These are phyloP conservation scores for Crepidotus sp. DNA, from an alignment of 1,284 basidiomycete genomes.

Conservation along the genomic window DNA sequence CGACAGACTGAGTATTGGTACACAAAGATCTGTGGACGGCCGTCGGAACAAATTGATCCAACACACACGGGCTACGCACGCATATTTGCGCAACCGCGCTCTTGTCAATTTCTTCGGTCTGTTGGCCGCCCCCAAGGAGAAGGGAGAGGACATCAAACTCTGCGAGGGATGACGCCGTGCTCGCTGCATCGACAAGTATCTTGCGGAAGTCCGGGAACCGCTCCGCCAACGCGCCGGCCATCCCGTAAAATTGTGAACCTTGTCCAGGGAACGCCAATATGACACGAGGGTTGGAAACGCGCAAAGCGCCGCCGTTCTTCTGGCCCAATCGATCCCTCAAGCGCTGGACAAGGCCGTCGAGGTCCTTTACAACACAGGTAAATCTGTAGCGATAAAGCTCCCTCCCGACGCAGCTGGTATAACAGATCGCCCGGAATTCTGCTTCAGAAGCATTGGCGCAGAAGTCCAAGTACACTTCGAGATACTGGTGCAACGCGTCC, in stretches of 20 bases:
- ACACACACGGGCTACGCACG: neutral
- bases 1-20: constrained; percentile 28
- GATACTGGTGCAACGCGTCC: constrained; percentile 24
- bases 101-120: constrained; percentile 22
- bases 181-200: constrained; percentile 23
- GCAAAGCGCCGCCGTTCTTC: neutral
- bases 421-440: constrained; percentile 27
- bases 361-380: constrained; percentile 24
- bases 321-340: constrained; percentile 22
- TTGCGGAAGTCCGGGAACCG: constrained; percentile 24
- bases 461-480: constrained; percentile 26
- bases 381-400: constrained; percentile 30
- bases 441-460: constrained; percentile 20
- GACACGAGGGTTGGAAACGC: constrained; percentile 4
- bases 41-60: neutral
- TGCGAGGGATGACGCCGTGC: constrained; percentile 22
- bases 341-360: constrained; percentile 26
- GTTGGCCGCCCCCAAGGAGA: constrained; percentile 22
- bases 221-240: constrained; percentile 26
- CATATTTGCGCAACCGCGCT: constrained; percentile 28
- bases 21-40: constrained; percentile 23
- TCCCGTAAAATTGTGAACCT: constrained; percentile 29
- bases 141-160: constrained; percentile 24
- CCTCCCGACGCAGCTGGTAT: constrained; percentile 29
- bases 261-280: constrained; percentile 31